Evolutionary conservation across 73 alveolate species (phyloP).

Genomic region (Effrenium voratum): DNA sequence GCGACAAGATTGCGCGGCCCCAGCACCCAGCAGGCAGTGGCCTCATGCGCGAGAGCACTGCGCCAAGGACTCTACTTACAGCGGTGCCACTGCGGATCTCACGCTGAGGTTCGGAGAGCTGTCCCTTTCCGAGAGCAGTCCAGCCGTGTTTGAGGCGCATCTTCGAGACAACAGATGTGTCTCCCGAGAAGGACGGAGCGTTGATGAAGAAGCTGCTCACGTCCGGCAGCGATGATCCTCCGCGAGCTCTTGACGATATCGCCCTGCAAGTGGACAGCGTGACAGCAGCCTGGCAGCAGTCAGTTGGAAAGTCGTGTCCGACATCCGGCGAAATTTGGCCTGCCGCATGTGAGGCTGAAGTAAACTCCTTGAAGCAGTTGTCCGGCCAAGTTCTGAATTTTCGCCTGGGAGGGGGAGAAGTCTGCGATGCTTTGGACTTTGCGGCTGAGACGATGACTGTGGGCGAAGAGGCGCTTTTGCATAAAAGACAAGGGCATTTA

Average conservation of each 20-base stretch:
- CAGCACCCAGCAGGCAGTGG: neutral
- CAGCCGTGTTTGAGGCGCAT: neutral
- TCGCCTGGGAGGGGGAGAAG: slow-evolving; percentile 46
- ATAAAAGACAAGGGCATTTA: too few species aligned
- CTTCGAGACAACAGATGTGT: slow-evolving; percentile 17
- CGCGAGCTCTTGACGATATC: slow-evolving; percentile 14
- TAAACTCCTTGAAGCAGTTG: too few species aligned
- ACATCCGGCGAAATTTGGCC: neutral
- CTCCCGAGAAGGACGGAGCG: slow-evolving; percentile 49
- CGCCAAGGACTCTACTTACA: slow-evolving; percentile 54
- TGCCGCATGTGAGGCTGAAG: neutral
- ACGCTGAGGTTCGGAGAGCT: neutral
- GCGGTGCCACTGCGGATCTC: slow-evolving; percentile 65
- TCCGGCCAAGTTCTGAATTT: neutral
- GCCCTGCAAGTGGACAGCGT: slow-evolving; percentile 11
- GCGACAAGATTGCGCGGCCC: slow-evolving; percentile 28
- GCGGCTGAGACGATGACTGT: slow-evolving; percentile 69
- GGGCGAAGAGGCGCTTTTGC: slow-evolving; percentile 83
- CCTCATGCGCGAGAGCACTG: too few species aligned
- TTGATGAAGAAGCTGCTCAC: slow-evolving; percentile 34
- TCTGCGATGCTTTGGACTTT: slow-evolving; percentile 81
- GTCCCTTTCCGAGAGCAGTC: neutral
- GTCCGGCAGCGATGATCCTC: neutral
- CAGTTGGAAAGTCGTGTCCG: neutral
- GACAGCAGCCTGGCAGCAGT: neutral